A percentile compares a stretch with the other conserved stretches of the same genome.
Conservation (phyloP, 164 flowering plant species). For the Tinospora cordifolia region DNA sequence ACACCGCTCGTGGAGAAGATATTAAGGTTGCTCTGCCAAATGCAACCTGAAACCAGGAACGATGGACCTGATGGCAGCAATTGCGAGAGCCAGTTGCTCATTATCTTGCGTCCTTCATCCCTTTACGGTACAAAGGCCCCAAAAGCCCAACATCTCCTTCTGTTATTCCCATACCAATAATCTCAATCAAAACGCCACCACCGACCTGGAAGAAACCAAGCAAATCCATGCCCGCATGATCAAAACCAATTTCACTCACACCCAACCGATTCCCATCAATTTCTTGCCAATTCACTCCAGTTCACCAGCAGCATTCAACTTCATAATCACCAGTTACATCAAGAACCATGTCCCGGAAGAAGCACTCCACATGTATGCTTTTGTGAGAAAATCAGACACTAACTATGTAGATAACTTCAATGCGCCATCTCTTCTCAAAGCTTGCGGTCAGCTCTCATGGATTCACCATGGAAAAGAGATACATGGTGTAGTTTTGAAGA, state of each 20-base stretch:
- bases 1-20: background rate
- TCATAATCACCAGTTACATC: conserved; percentile 39
- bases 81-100: conserved; percentile 18
- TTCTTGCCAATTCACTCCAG: conserved; percentile 19
- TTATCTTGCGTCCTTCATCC: conserved; percentile 19
- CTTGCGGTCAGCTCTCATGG: conserved; percentile 30
- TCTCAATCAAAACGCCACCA: conserved; percentile 11
- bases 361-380: conserved; percentile 34
- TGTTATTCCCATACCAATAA: conserved; percentile 9
- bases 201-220: conserved; percentile 32
- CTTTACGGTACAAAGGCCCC: conserved; percentile 14
- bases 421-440: conserved; percentile 47
- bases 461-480: conserved; percentile 36
- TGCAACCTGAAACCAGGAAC: conserved; percentile 1
- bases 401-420: conserved; percentile 35
- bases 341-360: conserved; percentile 28
- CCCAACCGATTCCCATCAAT: conserved; percentile 10
- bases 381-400: conserved; percentile 28
- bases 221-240: conserved; percentile 50
- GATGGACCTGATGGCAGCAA: conserved; percentile 22
- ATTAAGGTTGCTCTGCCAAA: background rate
- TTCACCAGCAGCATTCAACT: conserved; percentile 32
- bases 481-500: conserved; percentile 41
- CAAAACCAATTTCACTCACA: conserved; percentile 31
- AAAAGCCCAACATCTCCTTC: background rate